Evolutionary conservation across 345 rosid species (phyloP), one percentile per base, ranked within the genome.

Genomic region (Jatropha curcas): DNA sequence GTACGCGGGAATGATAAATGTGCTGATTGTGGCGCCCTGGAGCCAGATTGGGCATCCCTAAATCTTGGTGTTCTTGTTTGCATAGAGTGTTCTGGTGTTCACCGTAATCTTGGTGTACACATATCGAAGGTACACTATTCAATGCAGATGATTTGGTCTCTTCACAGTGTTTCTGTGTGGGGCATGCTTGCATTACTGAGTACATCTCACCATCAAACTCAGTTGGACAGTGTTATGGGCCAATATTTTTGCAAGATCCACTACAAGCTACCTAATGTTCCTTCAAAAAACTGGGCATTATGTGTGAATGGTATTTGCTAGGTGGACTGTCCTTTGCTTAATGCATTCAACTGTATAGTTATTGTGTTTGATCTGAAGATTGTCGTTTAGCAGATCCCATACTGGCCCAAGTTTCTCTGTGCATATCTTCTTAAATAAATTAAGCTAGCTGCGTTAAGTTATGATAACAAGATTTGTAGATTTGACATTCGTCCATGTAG

Each of bases 1-100:
- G 99, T 93, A 9, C 79, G 85, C 75, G 99, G 99, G 67, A 96
- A 96, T 79, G 98, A 93, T 71, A 93, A 82, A 78, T 93, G 98
- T 86, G 99, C 99, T 35, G 99, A 96, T 86, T 96, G 99, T 89
- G 92, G 99, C 73, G 88, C 95, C 75, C 88, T 88, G 70, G 99
- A 96, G 82, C 99, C 98, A 59, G 97, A 96, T 82, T 96, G 99
- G 99, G 98, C 99, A n/a, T 96, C 99, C 70, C 81, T 96, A 78
- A 93, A 96, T 77, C 86, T 93, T 2, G 98, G 98, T 25, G 89
- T 96, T 83, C 99, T 93, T 80, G 88, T 96, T 85, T 96, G 99
- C 86, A 96, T 96, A 3, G 97, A 93, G 68, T 96, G 99, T 80
- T 96, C 99, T 74, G 98, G 99, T 74, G 97, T 96, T 84, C 99